Evolutionary conservation across 2,329 filamentous ascomycete species (phyloP), one percentile per base, ranked within the genome.

Genomic region (Alternaria metachromatica): DNA sequence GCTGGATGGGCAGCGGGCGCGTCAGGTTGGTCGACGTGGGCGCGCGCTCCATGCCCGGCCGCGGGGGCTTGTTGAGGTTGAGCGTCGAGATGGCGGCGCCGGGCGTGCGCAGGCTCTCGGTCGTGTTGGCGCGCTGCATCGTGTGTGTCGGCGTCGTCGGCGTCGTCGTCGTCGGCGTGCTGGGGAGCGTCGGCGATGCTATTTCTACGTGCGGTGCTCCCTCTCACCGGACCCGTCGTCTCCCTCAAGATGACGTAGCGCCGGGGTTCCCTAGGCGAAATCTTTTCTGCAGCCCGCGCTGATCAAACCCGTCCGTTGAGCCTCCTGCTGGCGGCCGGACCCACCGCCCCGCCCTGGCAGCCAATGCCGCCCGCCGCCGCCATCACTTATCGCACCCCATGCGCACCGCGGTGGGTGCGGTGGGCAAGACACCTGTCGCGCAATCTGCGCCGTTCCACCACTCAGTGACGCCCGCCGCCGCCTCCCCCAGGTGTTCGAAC

Each of bases 1-100:
- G 73, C 59, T 77, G 72, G 33, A 75, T 72, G 23, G 72, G 72
- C 8, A 77, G 68, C 5, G 75, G 76, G 43, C 65, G 63, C 20
- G 67, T 70, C 62, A 73, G 69, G 50, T 74, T 69, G 46, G 68
- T 75, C 20, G 69, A 71, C 30, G 74, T 76, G 25, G 73, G 70
- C 44, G 72, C 72, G 43, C 72, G 70, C 41, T 69, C 69, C 58
- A 74, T 67, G 57, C 72, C 72, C 26, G 72, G 68, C 18, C 71
- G 73, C 28, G 67, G 50, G 44, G 65, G 53, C 66, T 67, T 72
- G 63, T 74, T 70, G 30, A 71, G 60, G 51, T 74, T 75, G 56
- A 71, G 66, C 10, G 70, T 71, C n/a, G 71, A 58, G 23, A 75
- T 74, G 60, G 67, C 64, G 51, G 56, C 51, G 45, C 43, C 28